Evolutionary conservation across 2,329 filamentous ascomycete species (phyloP).

Genomic region (Harringtonia lauricola): DNA sequence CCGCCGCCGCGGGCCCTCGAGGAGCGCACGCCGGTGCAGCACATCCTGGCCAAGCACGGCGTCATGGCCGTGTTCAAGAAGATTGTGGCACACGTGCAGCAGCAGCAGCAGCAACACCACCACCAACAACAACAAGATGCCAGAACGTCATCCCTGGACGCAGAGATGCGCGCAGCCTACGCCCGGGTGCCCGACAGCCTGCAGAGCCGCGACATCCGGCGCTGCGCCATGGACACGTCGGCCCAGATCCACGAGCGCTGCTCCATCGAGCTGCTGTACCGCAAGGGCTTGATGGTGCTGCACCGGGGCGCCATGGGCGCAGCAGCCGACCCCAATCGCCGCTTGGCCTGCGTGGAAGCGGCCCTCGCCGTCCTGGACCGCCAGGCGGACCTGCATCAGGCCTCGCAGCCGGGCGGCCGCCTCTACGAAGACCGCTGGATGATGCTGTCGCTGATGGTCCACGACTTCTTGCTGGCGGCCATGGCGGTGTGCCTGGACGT

Average conservation of each 20-base stretch:
- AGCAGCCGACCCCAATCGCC: neutral
- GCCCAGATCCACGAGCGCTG: slow-evolving; percentile 16
- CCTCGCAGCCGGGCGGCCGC: slow-evolving; percentile 27
- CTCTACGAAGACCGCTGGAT: slow-evolving; percentile 33
- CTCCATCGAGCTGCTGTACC: slow-evolving; percentile 19
- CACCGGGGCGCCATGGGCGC: slow-evolving; percentile 18
- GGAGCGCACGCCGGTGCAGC: slow-evolving; percentile 12
- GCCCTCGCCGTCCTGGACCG: slow-evolving; percentile 16
- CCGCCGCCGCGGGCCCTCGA: slow-evolving; percentile 17
- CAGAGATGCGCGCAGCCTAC: slow-evolving; percentile 10
- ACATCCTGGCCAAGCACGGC: slow-evolving; percentile 18
- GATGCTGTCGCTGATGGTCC: slow-evolving; percentile 28
- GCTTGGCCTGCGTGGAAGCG: slow-evolving; percentile 15
- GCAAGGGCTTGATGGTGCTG: slow-evolving; percentile 21
- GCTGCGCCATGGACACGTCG: slow-evolving; percentile 17
- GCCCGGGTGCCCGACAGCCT: slow-evolving; percentile 14
- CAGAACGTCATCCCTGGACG: slow-evolving; percentile 1
- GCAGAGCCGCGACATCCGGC: slow-evolving; percentile 14
- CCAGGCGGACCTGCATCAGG: slow-evolving; percentile 20
- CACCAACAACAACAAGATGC: too few species aligned
- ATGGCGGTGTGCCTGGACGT: slow-evolving; percentile 35
- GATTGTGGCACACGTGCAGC: slow-evolving; percentile 1
- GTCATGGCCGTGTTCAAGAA: slow-evolving; percentile 12
- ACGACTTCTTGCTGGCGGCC: slow-evolving; percentile 39
- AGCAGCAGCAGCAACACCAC: neutral